Percentiles rank a stretch among this genome's conserved stretches.
These are phyloP conservation scores for Aegilops bicornis DNA, from an alignment of 176 grass and related monocot species.

Conservation along the genomic window DNA sequence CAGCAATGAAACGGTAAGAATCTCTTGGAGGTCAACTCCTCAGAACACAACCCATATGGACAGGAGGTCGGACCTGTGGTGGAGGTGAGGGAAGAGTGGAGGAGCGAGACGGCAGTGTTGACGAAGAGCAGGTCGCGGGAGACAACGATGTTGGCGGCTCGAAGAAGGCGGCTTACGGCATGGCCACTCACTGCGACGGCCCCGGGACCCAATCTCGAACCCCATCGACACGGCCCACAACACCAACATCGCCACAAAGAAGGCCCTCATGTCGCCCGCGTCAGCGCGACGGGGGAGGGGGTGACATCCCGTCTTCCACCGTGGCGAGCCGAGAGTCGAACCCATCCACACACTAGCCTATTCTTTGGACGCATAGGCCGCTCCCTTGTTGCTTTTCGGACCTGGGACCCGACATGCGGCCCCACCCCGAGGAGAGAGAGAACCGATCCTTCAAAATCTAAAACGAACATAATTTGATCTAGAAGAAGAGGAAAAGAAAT, in stretches of 20 bases:
- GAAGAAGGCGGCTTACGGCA: conserved; percentile 88
- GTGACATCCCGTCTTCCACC: neutral
- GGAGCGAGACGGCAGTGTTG: conserved; percentile 90
- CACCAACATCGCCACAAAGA: conserved; percentile 45
- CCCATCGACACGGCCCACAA: conserved; percentile 62
- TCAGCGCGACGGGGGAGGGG: conserved; percentile 34
- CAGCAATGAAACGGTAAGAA: no score
- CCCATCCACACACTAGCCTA: neutral
- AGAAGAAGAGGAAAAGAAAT: neutral
- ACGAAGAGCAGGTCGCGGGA: conserved; percentile 77
- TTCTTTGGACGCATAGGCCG: no score
- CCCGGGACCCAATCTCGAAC: conserved; percentile 57
- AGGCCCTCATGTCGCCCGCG: neutral
- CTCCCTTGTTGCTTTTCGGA: neutral
- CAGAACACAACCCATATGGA: no score
- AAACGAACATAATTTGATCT: neutral
- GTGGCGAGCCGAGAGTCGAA: conserved; percentile 33
- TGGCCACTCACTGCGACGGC: conserved; percentile 25
- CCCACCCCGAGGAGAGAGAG: neutral
- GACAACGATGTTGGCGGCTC: conserved; percentile 66
- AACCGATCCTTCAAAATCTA: conserved; percentile 2
- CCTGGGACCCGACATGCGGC: neutral
- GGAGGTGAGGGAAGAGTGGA: conserved; percentile 74
- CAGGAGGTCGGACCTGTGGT: conserved; percentile 41
- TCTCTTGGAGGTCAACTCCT: no score